Base-by-base conservation (phyloP, 768 basidiomycete genomes). In the Tubosaeta sp. region DNA sequence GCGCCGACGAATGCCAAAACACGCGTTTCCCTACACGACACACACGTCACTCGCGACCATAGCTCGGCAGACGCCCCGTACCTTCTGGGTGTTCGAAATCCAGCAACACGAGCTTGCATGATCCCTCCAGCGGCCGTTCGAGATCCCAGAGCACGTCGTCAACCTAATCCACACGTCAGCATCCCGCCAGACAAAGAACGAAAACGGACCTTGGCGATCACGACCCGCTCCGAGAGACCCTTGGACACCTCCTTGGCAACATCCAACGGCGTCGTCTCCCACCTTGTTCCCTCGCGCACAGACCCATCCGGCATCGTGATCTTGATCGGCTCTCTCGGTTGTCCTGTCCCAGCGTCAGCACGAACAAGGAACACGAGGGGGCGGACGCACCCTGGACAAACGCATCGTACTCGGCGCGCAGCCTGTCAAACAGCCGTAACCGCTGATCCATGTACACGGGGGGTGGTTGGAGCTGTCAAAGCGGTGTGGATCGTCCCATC, bases 1-100 rank as follows among this genome's bases (percentile, higher is more conserved):
- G 97, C 0, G 97, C 97, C 25, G 95, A 97, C 16, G 97, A 98
- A 69, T 98, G 97, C 97, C 97, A 99, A 77, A 98, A 99, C 8
- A 99, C 97, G 62, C 86, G 88, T 71, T 97, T 94, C 54, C 95
- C 94, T 50, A 85, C 1, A 34, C 25, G 25, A 11, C 29, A 29
- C 29, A 29, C 29, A 34, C 25, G 38, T 55, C 17, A 44, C 13
- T 39, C 39, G 44, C 27, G 17, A 45, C 41, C 17, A 14, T 12
- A 26, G 10, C 17, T 26, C 13, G 5, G 45, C 25, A 34, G 10
- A 26, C 14, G 8, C 37, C 22, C 6, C 70, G 31, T 50, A 84
- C 91, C 93, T 75, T 95, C 92, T 3, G 86, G 83, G 62, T 93
- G 79, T 42, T 98, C 94, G 64, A 98, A 99, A 70, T 95, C 91